Base-by-base conservation (phyloP, 202 grass and related monocot genomes). In the Setaria viridis region DNA sequence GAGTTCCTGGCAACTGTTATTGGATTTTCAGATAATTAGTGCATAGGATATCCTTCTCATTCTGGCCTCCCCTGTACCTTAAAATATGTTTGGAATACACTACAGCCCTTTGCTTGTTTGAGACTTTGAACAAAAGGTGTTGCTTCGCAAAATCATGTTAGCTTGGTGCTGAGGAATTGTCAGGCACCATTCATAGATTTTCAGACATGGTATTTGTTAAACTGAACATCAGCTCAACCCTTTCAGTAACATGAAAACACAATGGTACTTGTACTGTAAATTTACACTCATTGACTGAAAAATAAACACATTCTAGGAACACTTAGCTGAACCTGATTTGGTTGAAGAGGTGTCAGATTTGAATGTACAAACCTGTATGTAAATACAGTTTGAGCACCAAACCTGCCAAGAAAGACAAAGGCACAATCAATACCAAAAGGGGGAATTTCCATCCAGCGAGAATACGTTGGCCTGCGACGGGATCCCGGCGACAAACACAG, bases 21-120 rank as follows among this genome's bases (percentile, higher is more conserved):
- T 41, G 25, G 66, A 62, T 62, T 77, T 65, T 34, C 43, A 67
- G 55, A 25, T 6, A 64, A 81, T 20, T 48, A 60, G 53, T 51
- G 7, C n/a, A 30, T 30, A 13, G 21, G 59, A 30, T 62, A 30
- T 32, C 59, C 59, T 62, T 62, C 59, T 62, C 4, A 3, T 13
- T 30, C 4, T 62, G 2, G 9, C n/a, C 9, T 62, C n/a, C 21
- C 58, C 80, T 16, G 58, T 62, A 62, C n/a, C 21, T 29, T 32
- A 62, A 62, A 62, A 62, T 62, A 13, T 30, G 59, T 62, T 62
- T 62, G 59, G 25, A 62, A 30, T 62, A 62, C 58, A 29, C n/a
- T 62, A 59, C 56, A 25, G 21, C 3, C 58, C 9, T 29, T 62
- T 62, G 58, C 58, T 11, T 62, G 58, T 58, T 21, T 58, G 56